phyloP scores from a whole-genome alignment of 305 asterid genomes.

The Fraxinus baroniana region DNA sequence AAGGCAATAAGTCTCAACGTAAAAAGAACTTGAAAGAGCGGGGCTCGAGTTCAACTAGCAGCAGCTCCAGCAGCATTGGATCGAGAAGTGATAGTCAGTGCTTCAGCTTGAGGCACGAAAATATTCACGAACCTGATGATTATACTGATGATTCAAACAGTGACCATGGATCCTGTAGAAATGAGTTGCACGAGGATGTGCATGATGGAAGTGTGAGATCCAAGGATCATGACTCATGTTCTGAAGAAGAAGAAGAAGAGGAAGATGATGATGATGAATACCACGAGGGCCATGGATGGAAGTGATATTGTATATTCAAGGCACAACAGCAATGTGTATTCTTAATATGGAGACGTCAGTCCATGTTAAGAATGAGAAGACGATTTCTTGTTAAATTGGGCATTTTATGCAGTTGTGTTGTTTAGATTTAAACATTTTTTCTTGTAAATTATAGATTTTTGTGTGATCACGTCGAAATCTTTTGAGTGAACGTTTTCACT shows the following conservation, averaged over 20 bases:
- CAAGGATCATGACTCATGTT: neutral
- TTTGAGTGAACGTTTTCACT: neutral
- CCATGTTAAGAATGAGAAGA: neutral
- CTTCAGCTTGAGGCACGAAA: slow-evolving; percentile 18
- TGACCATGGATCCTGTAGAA: slow-evolving; percentile 3
- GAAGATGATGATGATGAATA: neutral
- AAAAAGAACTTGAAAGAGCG: slow-evolving; percentile 1
- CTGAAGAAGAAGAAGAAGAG: neutral
- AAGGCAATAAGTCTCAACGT: neutral
- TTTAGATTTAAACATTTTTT: neutral
- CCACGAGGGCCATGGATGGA: slow-evolving; percentile 3
- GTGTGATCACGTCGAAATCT: neutral
- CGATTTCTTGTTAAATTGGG: neutral
- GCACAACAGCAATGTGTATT: slow-evolving; percentile 12
- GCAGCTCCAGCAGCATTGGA: slow-evolving; percentile 17
- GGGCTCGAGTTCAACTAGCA: slow-evolving; percentile 12
- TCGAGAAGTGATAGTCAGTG: slow-evolving; percentile 12
- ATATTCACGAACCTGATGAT: slow-evolving; percentile 15
- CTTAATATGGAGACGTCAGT: slow-evolving; percentile 12
- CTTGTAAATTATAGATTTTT: neutral
- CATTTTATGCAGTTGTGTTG: neutral
- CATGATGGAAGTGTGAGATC: neutral
- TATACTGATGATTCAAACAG: slow-evolving; percentile 11
- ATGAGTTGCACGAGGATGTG: slow-evolving; percentile 1
- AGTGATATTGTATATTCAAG: slow-evolving; percentile 15